Evolutionary conservation across 768 basidiomycete species (phyloP), one percentile per base, ranked within the genome.

Genomic region (Mrakia blollopis): DNA sequence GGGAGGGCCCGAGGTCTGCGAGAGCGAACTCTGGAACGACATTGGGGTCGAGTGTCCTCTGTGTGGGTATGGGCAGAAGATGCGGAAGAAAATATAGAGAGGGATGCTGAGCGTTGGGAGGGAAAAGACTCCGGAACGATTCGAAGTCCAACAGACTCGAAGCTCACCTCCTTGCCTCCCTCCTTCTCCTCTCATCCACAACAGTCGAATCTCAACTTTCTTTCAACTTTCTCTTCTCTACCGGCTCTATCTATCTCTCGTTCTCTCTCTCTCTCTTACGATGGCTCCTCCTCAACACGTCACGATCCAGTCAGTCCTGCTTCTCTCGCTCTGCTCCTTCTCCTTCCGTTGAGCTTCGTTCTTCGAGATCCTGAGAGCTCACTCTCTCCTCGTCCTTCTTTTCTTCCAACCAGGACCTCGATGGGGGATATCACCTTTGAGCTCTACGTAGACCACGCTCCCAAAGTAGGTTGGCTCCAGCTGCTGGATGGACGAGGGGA

Each of bases 391-490:
- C 57, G 7, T 23, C 10, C 57, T 8, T n/a, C 54, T 57, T n/a
- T n/a, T 25, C 57, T 28, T 50, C 18, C 63, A 37, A 30, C 63
- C 65, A 68, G 65, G 23, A 95, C 93, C 25, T 93, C 86, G 81
- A 82, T 95, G 82, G 93, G 93, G n/a, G 89, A 93, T 79, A 85
- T 98, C 69, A 89, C 91, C 79, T 86, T 98, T 3, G 95, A 98
- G 84, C 87, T 98, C 32, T 98, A 98, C 85, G 93, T 91, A 89
- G 85, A 92, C 54, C 94, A 97, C 83, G 92, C 94, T 1, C 95
- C 94, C 82, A 88, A 86, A 84, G 87, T 87, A 76, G 74, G 84
- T 80, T n/a, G n/a, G n/a, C 47, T 62, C 10, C 18, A n/a, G 21
- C 14, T 25, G n/a, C 41, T 1, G n/a, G 28, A 16, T n/a, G 60